phyloP scores from a whole-genome alignment of 2,329 filamentous ascomycete species.

The Samsoniella hepiali region DNA sequence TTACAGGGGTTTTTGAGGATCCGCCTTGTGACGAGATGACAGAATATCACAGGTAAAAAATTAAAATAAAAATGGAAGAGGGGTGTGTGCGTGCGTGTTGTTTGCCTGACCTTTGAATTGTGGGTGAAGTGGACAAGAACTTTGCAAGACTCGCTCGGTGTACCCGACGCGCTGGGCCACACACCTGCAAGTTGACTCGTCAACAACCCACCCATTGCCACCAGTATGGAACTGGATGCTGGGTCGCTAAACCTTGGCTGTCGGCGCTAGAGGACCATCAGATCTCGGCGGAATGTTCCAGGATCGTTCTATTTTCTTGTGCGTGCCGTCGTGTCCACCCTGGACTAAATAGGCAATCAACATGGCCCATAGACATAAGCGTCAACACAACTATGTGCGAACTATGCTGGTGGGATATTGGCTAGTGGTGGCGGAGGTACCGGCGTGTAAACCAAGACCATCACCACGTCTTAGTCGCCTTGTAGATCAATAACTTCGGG shows the following conservation, averaged over 20 bases:
- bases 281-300: constrained; percentile 9
- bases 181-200: constrained; percentile 8
- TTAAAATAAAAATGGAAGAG: background rate
- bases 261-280: background rate
- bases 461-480: no score
- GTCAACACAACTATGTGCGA: background rate
- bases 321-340: background rate
- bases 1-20: background rate
- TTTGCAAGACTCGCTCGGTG: background rate
- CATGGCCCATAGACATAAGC: background rate
- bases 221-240: background rate
- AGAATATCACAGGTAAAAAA: background rate
- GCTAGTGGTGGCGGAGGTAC: no score
- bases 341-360: background rate
- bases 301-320: constrained; percentile 7
- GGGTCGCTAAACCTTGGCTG: background rate
- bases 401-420: background rate
- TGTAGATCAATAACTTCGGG: no score
- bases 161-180: background rate
- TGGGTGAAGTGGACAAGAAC: background rate
- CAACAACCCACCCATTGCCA: background rate
- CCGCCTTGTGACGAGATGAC: background rate
- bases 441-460: no score
- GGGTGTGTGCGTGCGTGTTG: background rate
- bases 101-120: background rate